phyloP scores from a whole-genome alignment of 2,329 filamentous ascomycete genomes.

The Penicillium rolfsii region DNA sequence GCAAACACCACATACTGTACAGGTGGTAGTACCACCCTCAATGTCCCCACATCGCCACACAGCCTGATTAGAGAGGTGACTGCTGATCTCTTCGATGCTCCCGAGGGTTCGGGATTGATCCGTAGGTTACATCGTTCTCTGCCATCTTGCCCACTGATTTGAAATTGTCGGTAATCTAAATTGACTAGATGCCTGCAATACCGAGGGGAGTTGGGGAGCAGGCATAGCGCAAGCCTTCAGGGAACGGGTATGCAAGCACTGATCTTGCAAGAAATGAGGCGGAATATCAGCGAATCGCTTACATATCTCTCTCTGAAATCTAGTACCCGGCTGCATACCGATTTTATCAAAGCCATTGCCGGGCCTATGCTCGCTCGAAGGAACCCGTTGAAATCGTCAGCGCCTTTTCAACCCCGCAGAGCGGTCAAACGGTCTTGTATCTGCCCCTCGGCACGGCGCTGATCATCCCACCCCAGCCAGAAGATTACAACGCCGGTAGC shows the following conservation, averaged over 20 bases:
- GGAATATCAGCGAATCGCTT: background rate
- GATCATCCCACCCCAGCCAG: slow-evolving; percentile 56
- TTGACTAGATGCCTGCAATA: slow-evolving; percentile 60
- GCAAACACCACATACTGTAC: background rate
- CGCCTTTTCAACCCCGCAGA: too few species aligned
- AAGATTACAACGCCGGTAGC: slow-evolving; percentile 29
- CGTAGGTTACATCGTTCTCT: slow-evolving; percentile 39
- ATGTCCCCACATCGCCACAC: background rate
- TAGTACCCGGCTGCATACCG: slow-evolving; percentile 57
- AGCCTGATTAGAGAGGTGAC: slow-evolving; percentile 33
- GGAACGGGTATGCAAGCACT: slow-evolving; percentile 30
- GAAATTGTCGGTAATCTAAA: background rate
- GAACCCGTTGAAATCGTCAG: slow-evolving; percentile 6
- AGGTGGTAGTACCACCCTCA: background rate
- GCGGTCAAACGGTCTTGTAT: slow-evolving; percentile 5
- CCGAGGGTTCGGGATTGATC: slow-evolving; percentile 55
- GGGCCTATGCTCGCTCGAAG: slow-evolving; percentile 10
- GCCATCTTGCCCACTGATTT: background rate
- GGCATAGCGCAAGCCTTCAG: slow-evolving; percentile 61
- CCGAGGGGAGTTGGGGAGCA: slow-evolving; percentile 59
- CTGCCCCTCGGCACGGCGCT: slow-evolving; percentile 53
- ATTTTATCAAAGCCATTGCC: slow-evolving; percentile 55
- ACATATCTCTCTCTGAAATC: background rate
- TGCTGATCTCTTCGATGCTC: slow-evolving; percentile 59
- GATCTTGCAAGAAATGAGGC: background rate